phyloP scores from a whole-genome alignment of 1,139 yeast genomes.

The Hanseniaspora sp. region DNA sequence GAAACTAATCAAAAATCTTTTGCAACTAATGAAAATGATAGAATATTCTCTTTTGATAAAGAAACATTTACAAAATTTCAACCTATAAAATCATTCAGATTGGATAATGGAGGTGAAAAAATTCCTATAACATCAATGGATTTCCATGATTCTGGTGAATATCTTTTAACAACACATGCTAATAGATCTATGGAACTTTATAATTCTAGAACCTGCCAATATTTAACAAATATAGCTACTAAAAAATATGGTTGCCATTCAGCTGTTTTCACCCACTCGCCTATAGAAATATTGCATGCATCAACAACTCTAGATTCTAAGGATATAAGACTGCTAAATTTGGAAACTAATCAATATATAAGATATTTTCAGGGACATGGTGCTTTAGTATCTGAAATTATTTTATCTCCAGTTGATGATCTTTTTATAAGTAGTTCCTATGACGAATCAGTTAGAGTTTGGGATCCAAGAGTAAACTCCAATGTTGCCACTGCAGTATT shows the following conservation, averaged over 20 bases:
- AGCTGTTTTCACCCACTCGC: constrained; percentile 73
- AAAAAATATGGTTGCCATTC: constrained; percentile 88
- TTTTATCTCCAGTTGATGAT: constrained; percentile 65
- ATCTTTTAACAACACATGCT: constrained; percentile 61
- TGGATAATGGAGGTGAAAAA: constrained; percentile 37
- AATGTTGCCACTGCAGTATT: constrained; percentile 53
- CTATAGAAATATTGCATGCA: constrained; percentile 66
- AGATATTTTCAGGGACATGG: constrained; percentile 84
- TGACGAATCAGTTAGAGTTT: constrained; percentile 71
- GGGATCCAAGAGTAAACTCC: constrained; percentile 58
- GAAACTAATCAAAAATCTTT: not conserved
- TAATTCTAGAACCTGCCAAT: constrained; percentile 58
- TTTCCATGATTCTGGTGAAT: constrained; percentile 79
- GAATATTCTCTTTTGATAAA: constrained; percentile 20
- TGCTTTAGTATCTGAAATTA: constrained; percentile 57
- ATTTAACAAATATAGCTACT: constrained; percentile 55
- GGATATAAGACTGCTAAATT: constrained; percentile 61
- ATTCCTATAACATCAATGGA: constrained; percentile 67
- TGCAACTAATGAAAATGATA: constrained; percentile 10
- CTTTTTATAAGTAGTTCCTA: constrained; percentile 55
- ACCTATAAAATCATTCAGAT: constrained; percentile 43
- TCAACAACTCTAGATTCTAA: constrained; percentile 63
- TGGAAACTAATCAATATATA: constrained; percentile 66
- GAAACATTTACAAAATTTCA: constrained; percentile 39
- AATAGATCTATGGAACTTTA: constrained; percentile 79